Percentiles rank a stretch among this genome's conserved stretches.
Evolutionary conservation across 169 alveolate species (phyloP).

Genomic region (Eimeria maxima): DNA sequence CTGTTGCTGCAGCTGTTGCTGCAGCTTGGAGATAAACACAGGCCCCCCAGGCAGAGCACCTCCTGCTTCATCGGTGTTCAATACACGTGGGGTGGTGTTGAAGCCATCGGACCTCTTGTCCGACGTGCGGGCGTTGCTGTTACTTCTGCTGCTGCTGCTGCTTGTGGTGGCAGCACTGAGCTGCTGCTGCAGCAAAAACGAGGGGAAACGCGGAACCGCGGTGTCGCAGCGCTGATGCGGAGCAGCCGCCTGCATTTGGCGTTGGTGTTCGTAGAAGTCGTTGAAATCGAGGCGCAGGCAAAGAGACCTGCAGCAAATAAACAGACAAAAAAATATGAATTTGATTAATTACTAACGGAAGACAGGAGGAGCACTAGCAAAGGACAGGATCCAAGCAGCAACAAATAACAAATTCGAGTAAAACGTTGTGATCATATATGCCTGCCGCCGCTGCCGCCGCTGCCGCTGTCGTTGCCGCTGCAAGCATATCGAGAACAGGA

Average conservation of each 20-base stretch:
- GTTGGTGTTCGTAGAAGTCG: constrained; percentile 72
- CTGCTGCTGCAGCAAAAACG: constrained; percentile 61
- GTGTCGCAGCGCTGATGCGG: not conserved
- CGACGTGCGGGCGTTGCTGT: not conserved
- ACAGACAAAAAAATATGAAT: too few relatives aligned
- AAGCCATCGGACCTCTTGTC: constrained; percentile 29
- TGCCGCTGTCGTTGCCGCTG: not conserved
- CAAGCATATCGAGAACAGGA: not conserved
- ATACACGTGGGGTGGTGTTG: not conserved
- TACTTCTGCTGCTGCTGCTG: constrained; percentile 51
- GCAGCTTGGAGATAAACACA: constrained; percentile 23
- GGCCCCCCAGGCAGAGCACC: not conserved
- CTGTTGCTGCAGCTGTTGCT: constrained; percentile 44
- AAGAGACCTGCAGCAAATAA: constrained; percentile 29
- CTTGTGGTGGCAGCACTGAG: constrained; percentile 5
- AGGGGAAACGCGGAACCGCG: constrained; percentile 8
- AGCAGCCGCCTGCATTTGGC: constrained; percentile 23
- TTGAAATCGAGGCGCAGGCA: constrained; percentile 66
- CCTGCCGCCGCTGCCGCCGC: not conserved
- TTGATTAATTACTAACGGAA: too few relatives aligned
- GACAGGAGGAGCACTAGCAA: not conserved
- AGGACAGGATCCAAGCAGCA: not conserved
- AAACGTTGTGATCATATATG: not conserved
- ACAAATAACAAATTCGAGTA: not conserved
- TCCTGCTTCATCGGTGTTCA: not conserved